Evolutionary conservation across 352 stramenopile genomes (phyloP).

Genomic region (Aphanomyces euteiches): DNA sequence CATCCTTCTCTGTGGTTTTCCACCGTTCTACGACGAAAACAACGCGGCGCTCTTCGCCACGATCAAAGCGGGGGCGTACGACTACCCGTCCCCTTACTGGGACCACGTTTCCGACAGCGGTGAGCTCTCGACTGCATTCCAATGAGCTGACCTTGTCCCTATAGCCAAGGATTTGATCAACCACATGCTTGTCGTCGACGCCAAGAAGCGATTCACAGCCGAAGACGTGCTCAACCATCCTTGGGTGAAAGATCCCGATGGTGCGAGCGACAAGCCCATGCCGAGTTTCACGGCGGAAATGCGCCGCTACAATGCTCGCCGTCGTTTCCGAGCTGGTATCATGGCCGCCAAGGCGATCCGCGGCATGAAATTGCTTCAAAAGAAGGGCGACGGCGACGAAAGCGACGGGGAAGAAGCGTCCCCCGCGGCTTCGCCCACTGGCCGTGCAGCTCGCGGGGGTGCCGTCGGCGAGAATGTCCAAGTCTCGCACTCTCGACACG

Average conservation of each 20-base stretch:
- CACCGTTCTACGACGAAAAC: conserved; percentile 95
- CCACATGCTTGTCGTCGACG: conserved; percentile 86
- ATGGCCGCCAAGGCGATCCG: conserved; percentile 77
- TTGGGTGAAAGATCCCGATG: conserved; percentile 59
- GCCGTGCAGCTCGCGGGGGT: neutral
- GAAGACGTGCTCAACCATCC: conserved; percentile 75
- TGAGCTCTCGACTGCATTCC: conserved; percentile 56
- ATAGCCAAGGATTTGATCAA: conserved; percentile 91
- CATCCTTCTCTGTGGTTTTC: conserved; percentile 90
- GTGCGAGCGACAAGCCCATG: conserved; percentile 61
- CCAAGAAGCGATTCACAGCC: conserved; percentile 85
- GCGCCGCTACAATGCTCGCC: conserved; percentile 82
- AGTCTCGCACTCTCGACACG: conserved; percentile 11
- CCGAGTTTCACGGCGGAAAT: conserved; percentile 88
- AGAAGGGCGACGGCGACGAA: conserved; percentile 40
- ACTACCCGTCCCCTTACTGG: conserved; percentile 93
- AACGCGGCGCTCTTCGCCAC: conserved; percentile 84
- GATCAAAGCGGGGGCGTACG: conserved; percentile 88
- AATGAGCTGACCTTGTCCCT: neutral
- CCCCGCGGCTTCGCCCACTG: neutral
- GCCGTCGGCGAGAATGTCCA: conserved; percentile 17
- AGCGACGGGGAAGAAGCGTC: neutral
- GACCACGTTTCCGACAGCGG: conserved; percentile 74
- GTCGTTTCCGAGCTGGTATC: conserved; percentile 72
- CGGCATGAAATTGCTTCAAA: conserved; percentile 39